These are phyloP conservation scores for Rhodomyrtus tomentosa DNA, from an alignment of 345 rosid species.

Conservation along the genomic window DNA sequence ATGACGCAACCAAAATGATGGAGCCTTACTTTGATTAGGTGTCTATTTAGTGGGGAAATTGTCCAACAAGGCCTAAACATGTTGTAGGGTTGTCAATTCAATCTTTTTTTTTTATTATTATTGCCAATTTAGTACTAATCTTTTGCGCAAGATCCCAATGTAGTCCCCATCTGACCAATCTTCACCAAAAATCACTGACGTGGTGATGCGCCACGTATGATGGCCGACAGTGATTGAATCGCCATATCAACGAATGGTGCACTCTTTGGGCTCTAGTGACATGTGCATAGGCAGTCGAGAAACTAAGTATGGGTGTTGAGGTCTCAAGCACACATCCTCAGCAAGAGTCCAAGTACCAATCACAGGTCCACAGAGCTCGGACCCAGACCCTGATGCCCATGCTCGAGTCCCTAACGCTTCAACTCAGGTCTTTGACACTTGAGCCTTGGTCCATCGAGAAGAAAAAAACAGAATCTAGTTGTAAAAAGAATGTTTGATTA, in stretches of 20 bases:
- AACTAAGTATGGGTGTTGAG: too few relatives aligned
- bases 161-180: accelerated
- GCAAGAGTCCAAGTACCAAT: too few relatives aligned
- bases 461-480: too few relatives aligned
- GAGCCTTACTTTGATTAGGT: background rate
- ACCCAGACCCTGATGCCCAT: too few relatives aligned
- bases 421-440: too few relatives aligned
- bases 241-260: accelerated
- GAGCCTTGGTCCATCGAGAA: too few relatives aligned
- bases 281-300: too few relatives aligned
- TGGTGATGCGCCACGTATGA: background rate
- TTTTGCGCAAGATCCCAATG: accelerated
- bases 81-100: background rate
- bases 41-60: background rate
- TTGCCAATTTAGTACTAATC: accelerated
- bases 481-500: too few relatives aligned
- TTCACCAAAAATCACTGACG: accelerated
- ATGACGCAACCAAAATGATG: background rate
- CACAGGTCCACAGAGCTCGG: too few relatives aligned
- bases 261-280: too few relatives aligned
- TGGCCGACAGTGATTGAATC: accelerated
- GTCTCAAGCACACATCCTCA: too few relatives aligned
- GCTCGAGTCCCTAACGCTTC: too few relatives aligned
- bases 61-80: accelerated
- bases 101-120: accelerated